Base-by-base conservation (phyloP, 179 eudicot genomes). In the Corrigiola litoralis region DNA sequence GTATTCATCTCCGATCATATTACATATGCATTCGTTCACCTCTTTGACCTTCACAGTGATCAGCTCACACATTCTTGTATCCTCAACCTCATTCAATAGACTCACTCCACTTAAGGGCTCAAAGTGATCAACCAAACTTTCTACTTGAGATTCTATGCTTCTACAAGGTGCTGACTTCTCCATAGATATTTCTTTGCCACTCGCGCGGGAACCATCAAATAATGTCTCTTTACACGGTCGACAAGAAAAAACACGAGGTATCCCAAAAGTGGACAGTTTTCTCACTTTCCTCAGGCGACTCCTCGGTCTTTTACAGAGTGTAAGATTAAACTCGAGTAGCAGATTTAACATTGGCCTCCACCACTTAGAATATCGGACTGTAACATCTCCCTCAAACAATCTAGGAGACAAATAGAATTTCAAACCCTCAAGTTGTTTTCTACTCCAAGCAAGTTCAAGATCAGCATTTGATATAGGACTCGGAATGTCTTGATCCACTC, bases 401-500 rank as follows among this genome's bases (percentile, higher is more conserved):
- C 63, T 32, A 6, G 63, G 48, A 6, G 63, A 49, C 9, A 58
- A 8, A 58, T 58, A 58, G 1, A 58, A 3, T 20, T 40, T 40
- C 12, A 58, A 45, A 1, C 47, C 63, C 7, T 58, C 63, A 24
- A 58, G 21, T n/a, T 47, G 48, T 40, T 58, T 25, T 13, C 63
- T 58, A 58, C 63, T 58, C 63, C 63, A 58, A 40, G 49, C 63
- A 24, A 38, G 33, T 1, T 58, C 41, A 31, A 40, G 14, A 40
- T 58, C 49, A 40, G 12, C 63, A 58, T 58, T 38, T 33, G 27
- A 14, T 49, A 47, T 58, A 29, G 72, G 64, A 38, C 38, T 59
- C 6, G 73, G 82, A 50, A 77, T 18, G 34, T 77, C 82, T 42
- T 80, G 82, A 75, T 77, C 79, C 18, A 68, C 34, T 1, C 84